Evolutionary conservation across 2,329 filamentous ascomycete species (phyloP), one percentile per base, ranked within the genome.

Genomic region (Diaporthe sp.): DNA sequence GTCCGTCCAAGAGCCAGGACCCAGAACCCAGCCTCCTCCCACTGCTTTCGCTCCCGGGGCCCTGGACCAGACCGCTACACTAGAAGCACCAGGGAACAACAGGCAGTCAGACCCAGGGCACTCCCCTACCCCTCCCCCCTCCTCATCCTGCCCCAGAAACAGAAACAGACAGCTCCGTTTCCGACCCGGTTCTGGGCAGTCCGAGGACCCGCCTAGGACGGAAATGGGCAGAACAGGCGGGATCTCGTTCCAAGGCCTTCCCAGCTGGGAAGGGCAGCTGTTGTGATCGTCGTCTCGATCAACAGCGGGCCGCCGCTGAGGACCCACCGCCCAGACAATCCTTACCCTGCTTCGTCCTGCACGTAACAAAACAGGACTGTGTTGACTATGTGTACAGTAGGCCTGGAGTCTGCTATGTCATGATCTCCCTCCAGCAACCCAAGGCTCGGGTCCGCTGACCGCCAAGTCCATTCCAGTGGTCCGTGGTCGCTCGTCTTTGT

Each of bases 161-260:
- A 55, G 65, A 55, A 55, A 51, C 65, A 39, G 65, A 65, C 39
- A 65, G 60, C 60, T 65, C 60, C 42, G 37, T 44, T 65, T 44
- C 60, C 60, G 60, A 47, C 8, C 37, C 60, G 37, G 60, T 47
- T 63, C 60, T 47, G 15, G 63, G 63, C 13, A 68, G 65, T 68
- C 65, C 65, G 65, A 55, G 65, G 47, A 53, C 65, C 65, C 47
- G 65, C 65, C 65, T 70, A 55, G 65, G 65, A 55, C 65, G n/a
- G 47, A 53, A 70, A 55, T 39, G 51, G 65, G 34, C 49, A 42
- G 47, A 39, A 42, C n/a, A 25, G 49, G 65, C 47, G 49, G 65
- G 22, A 42, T 70, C n/a, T 20, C 31, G 49, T 55, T 39, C 65
- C 65, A 70, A 70, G 65, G 65, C 49, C 49, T 70, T 70, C 65